Base-by-base conservation (phyloP, 2,329 filamentous ascomycete species). In the Penicillium italicum region DNA sequence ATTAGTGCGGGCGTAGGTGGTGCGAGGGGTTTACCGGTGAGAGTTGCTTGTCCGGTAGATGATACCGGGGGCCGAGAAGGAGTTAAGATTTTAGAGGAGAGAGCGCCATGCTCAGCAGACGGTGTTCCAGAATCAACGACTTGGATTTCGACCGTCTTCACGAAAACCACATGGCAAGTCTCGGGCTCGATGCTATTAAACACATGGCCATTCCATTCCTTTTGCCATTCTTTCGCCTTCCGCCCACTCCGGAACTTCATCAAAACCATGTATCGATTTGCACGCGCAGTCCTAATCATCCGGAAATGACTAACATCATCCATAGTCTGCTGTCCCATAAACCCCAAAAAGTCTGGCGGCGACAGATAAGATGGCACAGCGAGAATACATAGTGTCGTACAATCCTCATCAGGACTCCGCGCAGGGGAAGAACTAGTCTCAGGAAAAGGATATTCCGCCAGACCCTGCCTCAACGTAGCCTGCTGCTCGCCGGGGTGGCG, bases 151-250 rank as follows among this genome's bases (percentile, higher is more conserved):
- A 97, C 94, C 2, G 89, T 91, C 71, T 91, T 94, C 72, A 99
- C 88, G 71, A 96, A 96, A 5, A 96, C 90, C 42, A 96, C 91
- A 76, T 96, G 92, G 71, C 93, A 97, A 46, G 91, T 91, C 76
- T 97, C 91, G 37, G 92, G 89, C 89, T 95, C 91, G 81, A 96
- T 90, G 57, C 85, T 88, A 68, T 95, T 96, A 70, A 97, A 97
- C 0, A 93, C 83, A 71, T 90, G 94, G 18, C 94, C 94, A 72
- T 97, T 94, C 81, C 93, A 97, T 64, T 90, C 87, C 58, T 81
- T 85, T 67, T 89, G 87, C 88, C 93, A 99, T 49, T 85, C 82
- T 65, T 81, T 85, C 14, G 94, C 94, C 59, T 84, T 85, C 66
- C 82, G 84, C 30, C 83, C 83, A 61, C 88, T 86, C 45, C 90